A percentile compares a stretch with the other conserved stretches of the same genome.
Conservation (phyloP, 1,284 basidiomycete species). For the Tilletia indica region DNA sequence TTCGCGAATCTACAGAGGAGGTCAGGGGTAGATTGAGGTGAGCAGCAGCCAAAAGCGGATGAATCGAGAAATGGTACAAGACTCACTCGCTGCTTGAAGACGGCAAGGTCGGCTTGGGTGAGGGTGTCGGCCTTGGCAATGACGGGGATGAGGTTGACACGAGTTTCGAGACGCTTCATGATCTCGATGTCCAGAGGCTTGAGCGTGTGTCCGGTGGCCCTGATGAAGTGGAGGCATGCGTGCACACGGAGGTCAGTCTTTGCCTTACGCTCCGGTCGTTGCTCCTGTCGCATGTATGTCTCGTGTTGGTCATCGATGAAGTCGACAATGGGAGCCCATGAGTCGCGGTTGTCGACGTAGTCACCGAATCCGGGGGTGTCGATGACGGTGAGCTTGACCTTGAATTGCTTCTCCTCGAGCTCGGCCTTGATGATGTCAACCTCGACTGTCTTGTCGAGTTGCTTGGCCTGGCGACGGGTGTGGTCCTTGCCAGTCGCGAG, state of each 20-base stretch:
- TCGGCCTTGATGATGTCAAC: slow-evolving; percentile 64
- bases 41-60: background rate
- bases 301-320: slow-evolving; percentile 99
- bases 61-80: background rate
- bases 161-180: slow-evolving; percentile 93
- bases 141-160: slow-evolving; percentile 96
- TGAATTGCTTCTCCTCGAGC: slow-evolving; percentile 98
- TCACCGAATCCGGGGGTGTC: slow-evolving; percentile 98
- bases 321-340: slow-evolving; percentile 96
- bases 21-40: slow-evolving; percentile 48
- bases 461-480: slow-evolving; percentile 83
- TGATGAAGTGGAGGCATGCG: slow-evolving; percentile 95
- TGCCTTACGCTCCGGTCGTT: slow-evolving; percentile 87
- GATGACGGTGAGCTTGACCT: slow-evolving; percentile 97
- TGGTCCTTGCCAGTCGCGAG: slow-evolving; percentile 90
- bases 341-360: slow-evolving; percentile 98
- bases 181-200: slow-evolving; percentile 99
- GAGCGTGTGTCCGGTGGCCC: slow-evolving; percentile 92
- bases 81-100: slow-evolving; percentile 75
- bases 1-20: slow-evolving; percentile 69
- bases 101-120: slow-evolving; percentile 82
- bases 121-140: slow-evolving; percentile 95
- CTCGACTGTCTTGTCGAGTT: slow-evolving; percentile 98
- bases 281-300: slow-evolving; percentile 98
- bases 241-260: slow-evolving; percentile 96